Conservation (phyloP, 352 stramenopile genomes). For the Globisporangium acanthophoron region DNA sequence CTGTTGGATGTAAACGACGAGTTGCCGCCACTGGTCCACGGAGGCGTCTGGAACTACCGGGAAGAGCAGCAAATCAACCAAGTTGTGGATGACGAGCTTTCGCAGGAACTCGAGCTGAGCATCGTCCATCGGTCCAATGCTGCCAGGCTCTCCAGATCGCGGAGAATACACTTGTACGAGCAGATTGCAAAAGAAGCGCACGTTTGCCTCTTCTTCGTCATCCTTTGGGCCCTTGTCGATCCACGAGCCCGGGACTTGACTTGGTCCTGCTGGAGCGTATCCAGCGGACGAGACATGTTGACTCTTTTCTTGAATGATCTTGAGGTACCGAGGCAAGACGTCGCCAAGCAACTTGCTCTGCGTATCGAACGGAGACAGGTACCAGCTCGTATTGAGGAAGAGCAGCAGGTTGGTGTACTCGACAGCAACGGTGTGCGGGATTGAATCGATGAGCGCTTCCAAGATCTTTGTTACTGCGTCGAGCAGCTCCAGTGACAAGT, state of each 20-base stretch:
- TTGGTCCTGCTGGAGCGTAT: neutral
- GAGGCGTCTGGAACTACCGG: slow-evolving; percentile 22
- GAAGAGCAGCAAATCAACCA: slow-evolving; percentile 69
- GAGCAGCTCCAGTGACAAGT: slow-evolving; percentile 53
- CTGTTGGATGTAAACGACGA: slow-evolving; percentile 63
- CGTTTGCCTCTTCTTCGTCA: slow-evolving; percentile 28
- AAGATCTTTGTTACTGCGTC: slow-evolving; percentile 59
- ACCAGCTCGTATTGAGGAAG: slow-evolving; percentile 79
- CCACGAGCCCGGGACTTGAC: slow-evolving; percentile 9
- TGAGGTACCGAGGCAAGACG: slow-evolving; percentile 52
- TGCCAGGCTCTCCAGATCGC: slow-evolving; percentile 12
- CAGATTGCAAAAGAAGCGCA: slow-evolving; percentile 74
- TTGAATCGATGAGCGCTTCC: slow-evolving; percentile 41
- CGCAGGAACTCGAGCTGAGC: slow-evolving; percentile 30
- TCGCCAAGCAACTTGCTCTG: slow-evolving; percentile 62
- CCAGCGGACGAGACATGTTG: neutral
- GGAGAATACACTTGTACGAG: slow-evolving; percentile 60
- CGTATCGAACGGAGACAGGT: slow-evolving; percentile 67
- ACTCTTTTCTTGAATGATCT: slow-evolving; percentile 31
- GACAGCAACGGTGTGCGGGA: slow-evolving; percentile 24
- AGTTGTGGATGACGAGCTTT: slow-evolving; percentile 53
- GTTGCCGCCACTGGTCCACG: slow-evolving; percentile 52
- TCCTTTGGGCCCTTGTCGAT: neutral
- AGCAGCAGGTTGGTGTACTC: slow-evolving; percentile 61
- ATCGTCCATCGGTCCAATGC: slow-evolving; percentile 29